phyloP scores from a whole-genome alignment of 208 protist genomes.

The Acanthamoeba rhysodes region DNA sequence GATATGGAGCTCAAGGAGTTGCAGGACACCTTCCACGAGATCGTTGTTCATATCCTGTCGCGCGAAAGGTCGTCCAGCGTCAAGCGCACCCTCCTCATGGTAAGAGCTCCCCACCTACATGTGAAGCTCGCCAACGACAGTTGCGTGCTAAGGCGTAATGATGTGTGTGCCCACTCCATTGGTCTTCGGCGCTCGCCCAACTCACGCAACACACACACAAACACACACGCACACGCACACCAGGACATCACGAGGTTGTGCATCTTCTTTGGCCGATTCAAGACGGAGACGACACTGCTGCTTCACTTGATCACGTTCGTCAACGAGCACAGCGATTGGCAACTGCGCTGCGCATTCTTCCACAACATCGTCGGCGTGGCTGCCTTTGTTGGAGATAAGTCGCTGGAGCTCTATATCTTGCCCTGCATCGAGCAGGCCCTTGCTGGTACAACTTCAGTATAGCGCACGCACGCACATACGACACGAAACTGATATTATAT shows the following conservation, averaged over 20 bases:
- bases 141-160: too few relatives aligned
- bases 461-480: too few relatives aligned
- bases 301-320: constrained; percentile 83
- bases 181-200: too few relatives aligned
- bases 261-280: constrained; percentile 84
- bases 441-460: neutral
- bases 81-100: constrained; percentile 71
- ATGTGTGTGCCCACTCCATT: too few relatives aligned
- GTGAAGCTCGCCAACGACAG: too few relatives aligned
- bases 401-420: constrained; percentile 82
- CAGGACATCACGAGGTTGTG: constrained; percentile 84
- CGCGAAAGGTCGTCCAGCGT: constrained; percentile 79
- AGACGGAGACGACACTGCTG: constrained; percentile 81
- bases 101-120: neutral
- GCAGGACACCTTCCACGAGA: constrained; percentile 78
- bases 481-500: neutral
- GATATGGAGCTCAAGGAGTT: constrained; percentile 62
- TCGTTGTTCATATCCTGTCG: constrained; percentile 78
- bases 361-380: constrained; percentile 83
- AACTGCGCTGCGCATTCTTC: constrained; percentile 85
- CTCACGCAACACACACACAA: neutral
- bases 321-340: constrained; percentile 85
- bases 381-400: constrained; percentile 79
- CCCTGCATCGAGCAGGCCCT: constrained; percentile 83
- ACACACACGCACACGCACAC: neutral